Base-by-base conservation (phyloP, 805 yeast genomes). In the Ogataea henricii region DNA sequence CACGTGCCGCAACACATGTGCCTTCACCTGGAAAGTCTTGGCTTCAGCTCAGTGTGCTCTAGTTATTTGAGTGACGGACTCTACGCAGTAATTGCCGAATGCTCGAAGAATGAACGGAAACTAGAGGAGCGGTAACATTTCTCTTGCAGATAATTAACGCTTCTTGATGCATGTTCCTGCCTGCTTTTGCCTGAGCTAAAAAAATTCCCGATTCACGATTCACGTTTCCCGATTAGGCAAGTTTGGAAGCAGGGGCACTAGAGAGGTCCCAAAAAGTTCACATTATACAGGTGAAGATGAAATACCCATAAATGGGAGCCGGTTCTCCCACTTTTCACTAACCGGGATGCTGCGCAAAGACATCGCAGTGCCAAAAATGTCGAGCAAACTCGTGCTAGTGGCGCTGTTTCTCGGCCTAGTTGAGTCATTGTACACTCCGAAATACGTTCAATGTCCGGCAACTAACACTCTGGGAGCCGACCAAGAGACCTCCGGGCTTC, bases 381-480 rank as follows among this genome's bases (percentile, higher is more conserved):
- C n/a, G 34, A 13, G 18, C 4, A 30, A 30, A 30, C 8, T 30
- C 17, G 9, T 17, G 5, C 34, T 30, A n/a, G 16, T 35, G 14
- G 9, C 26, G 4, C 39, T 22, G 4, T 12, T 13, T 35, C 16
- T 37, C 13, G 32, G 20, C 6, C 6, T 17, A 6, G 42, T 30
- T 5, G 26, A 29, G 20, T 26, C 32, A 2, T 16, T 27, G 14
- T 83, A 82, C 54, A 78, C 82, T 4, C 88, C 88, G 1, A 78
- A 73, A 0, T 62, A 66, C 27, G 74, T 74, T 4, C 58, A 67
- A 8, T 82, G 87, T 62, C 85, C 84, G 0, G 26, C 62, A 0
- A 48, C 40, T 4, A 56, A 59, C 34, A 26, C 51, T 2, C 43
- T 49, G 12, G 54, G 48, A 6, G 29, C 30, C 4, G 48, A 51